Percentiles rank a stretch among this genome's conserved stretches.
phyloP scores from a whole-genome alignment of 2,329 filamentous ascomycete species.

The Sphaceloma murrayae region DNA sequence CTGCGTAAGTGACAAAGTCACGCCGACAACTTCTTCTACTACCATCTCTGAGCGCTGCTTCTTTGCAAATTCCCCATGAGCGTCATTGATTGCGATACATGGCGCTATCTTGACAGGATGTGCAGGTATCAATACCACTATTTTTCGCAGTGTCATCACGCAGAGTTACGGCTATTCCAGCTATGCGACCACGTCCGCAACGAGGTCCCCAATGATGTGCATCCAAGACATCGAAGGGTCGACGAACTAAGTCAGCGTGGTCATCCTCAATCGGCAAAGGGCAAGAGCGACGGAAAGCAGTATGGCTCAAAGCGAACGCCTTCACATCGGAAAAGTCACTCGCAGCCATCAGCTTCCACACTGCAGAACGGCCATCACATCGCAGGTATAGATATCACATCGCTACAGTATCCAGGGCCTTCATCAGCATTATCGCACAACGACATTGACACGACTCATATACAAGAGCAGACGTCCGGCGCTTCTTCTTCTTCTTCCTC shows the following conservation, averaged over 20 bases:
- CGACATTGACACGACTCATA: not conserved
- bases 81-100: not conserved
- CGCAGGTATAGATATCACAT: conserved; percentile 3
- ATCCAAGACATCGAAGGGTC: not conserved
- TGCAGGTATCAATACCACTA: conserved; percentile 28
- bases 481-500: too few relatives aligned
- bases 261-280: not conserved
- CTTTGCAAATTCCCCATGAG: not conserved
- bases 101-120: conserved; percentile 20
- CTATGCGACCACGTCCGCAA: conserved; percentile 20
- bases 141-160: conserved; percentile 26
- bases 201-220: not conserved
- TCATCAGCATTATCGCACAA: not conserved
- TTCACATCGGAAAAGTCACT: conserved; percentile 17
- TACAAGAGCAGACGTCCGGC: too few relatives aligned
- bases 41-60: not conserved
- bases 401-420: not conserved
- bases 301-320: conserved; percentile 14
- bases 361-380: conserved; percentile 17
- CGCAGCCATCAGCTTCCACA: conserved; percentile 20
- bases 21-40: too few relatives aligned
- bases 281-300: not conserved
- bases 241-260: not conserved
- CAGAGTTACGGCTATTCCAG: conserved; percentile 23
- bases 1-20: too few relatives aligned